Evolutionary conservation across 2,329 filamentous ascomycete genomes (phyloP), one percentile per base, ranked within the genome.

Genomic region (Penicillium sp.): DNA sequence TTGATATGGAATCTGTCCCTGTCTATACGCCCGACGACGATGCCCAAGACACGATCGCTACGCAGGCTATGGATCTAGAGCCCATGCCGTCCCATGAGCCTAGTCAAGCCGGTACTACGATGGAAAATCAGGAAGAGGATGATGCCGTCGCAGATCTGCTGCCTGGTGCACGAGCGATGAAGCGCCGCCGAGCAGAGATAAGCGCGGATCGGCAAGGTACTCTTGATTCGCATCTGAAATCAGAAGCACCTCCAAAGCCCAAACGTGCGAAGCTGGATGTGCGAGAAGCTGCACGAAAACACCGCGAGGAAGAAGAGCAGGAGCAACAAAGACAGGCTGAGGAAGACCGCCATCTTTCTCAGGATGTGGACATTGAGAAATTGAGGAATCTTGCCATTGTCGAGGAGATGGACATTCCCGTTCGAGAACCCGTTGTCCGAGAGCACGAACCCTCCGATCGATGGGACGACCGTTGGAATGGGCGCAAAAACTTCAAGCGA

Each of bases 401-500:
- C 1, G 91, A 95, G 70, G 85, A 89, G 63, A 90, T 96, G 76
- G 83, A 89, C 8, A 73, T 97, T 0, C 83, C 25, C 57, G 70
- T 63, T 65, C 70, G 69, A 69, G 43, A 62, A 55, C 62, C 63
- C 66, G 65, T 68, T 68, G 68, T 54, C 62, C 66, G 61, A 65
- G 69, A 76, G n/a, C 65, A 76, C 54, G 72, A 78, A n/a, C 75
- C 74, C 37, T 76, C 82, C 17, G 85, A 88, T 5, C 83, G 91
- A 42, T 97, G 94, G 93, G 86, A 97, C 65, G 87, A 91, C 0
- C 83, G 83, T 41, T 99, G 95, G 95, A 96, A 97, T 72, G 95
- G 94, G 0, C 84, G 94, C 45, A 94, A 92, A 76, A 98, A 99
- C 71, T 99, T 96, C 79, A 99, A 99, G 75, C 90, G 87, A 68